phyloP scores from a whole-genome alignment of 164 flowering plant genomes.

The Piper betle region DNA sequence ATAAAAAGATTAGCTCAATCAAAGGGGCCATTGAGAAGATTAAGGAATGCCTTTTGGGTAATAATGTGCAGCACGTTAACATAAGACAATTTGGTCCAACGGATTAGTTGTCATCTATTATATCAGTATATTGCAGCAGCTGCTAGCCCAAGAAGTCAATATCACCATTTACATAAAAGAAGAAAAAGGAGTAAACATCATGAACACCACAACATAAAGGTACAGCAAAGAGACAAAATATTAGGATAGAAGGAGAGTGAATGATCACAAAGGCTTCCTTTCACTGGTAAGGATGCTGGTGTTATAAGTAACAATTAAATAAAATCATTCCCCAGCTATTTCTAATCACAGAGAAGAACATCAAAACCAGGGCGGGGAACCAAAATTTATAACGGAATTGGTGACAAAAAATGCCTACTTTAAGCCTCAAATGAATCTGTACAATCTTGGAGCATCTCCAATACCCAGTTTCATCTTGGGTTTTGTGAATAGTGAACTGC shows the following conservation, averaged over 20 bases:
- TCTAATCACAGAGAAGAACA: not conserved
- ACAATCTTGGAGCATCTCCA: not conserved
- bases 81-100: not conserved
- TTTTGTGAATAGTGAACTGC: not conserved
- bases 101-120: not conserved
- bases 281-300: not conserved
- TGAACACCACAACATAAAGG: conserved; percentile 6
- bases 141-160: not conserved
- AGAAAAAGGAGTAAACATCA: conserved; percentile 8
- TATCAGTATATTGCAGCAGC: not conserved
- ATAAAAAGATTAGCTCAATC: not conserved
- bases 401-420: conserved; percentile 2
- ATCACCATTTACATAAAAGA: not conserved
- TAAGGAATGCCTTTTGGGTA: not conserved
- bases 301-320: not conserved
- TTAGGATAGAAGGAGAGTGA: conserved; percentile 1
- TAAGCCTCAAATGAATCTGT: conserved; percentile 7
- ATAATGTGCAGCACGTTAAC: too few species aligned
- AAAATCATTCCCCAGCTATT: not conserved
- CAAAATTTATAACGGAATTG: conserved; percentile 2
- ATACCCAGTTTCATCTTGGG: not conserved
- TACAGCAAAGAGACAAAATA: conserved; percentile 6
- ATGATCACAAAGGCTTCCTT: conserved; percentile 6
- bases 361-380: conserved; percentile 1
- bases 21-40: not conserved